phyloP scores from a whole-genome alignment of 179 eudicot genomes.

The Spergularia azorica region DNA sequence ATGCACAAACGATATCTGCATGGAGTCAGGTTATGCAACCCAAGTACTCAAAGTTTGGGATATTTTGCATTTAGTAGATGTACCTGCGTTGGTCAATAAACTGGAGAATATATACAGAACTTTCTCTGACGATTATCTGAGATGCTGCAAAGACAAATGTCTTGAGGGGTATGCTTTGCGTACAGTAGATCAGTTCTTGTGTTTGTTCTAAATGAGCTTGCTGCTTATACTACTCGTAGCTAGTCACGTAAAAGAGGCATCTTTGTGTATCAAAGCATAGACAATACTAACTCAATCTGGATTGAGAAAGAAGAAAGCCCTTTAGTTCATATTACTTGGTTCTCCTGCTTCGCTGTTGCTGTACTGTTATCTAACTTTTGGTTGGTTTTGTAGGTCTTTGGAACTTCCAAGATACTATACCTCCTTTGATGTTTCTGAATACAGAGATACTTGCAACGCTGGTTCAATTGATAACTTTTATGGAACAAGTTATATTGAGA shows the following conservation, averaged over 20 bases:
- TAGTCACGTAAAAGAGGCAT: not conserved
- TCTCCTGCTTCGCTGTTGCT: not conserved
- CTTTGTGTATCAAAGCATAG: not conserved
- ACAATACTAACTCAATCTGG: not conserved
- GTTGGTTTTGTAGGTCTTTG: conserved; percentile 37
- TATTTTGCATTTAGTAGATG: conserved; percentile 55
- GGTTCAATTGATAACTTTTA: conserved; percentile 17
- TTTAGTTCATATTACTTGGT: too few species aligned
- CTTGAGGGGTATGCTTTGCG: conserved; percentile 53
- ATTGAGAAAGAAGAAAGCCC: too few species aligned
- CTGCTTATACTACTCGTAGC: not conserved
- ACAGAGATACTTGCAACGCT: conserved; percentile 22
- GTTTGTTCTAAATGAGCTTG: not conserved
- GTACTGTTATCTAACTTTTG: not conserved
- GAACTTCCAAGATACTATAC: conserved; percentile 56
- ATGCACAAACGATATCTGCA: conserved; percentile 53
- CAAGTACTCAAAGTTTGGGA: conserved; percentile 83
- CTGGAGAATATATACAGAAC: conserved; percentile 55
- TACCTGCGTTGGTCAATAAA: conserved; percentile 48
- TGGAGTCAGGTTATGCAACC: conserved; percentile 32
- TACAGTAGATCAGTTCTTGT: not conserved
- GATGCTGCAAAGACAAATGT: conserved; percentile 46
- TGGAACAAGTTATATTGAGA: conserved; percentile 40
- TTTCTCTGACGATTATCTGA: conserved; percentile 50
- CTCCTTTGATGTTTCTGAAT: conserved; percentile 33